Base-by-base conservation (phyloP, 345 rosid genomes). In the Eucalyptus urophylla region DNA sequence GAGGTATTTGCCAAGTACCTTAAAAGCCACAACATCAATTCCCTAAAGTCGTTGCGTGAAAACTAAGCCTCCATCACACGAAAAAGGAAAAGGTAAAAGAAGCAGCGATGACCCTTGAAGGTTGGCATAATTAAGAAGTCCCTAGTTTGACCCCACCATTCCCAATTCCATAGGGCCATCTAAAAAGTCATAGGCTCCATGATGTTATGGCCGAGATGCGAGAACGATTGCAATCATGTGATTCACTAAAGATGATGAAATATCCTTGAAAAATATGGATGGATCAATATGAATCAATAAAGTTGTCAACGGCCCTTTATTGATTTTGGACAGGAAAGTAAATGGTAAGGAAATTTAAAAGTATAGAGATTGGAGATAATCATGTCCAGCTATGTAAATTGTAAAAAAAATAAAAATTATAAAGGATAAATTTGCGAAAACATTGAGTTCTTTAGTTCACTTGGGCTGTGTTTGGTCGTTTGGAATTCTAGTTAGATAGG, bases 401-500 rank as follows among this genome's bases (percentile, higher is more conserved):
- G 2, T 15, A 15, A 50, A 25, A 5, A 29, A 4, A 29, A 29
- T 14, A 14, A 4, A 4, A 12, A 14, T 29, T 4, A n/a, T n/a
- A 65, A 65, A 65, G 5, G 19, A 29, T n/a, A 14, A n/a, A 14
- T 65, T 65, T 65, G 17, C 2, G 1, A 65, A 8, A n/a, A 65
- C 9, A 4, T n/a, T 62, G 17, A 27, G 33, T 29, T 62, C 19
- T 50, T 50, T 8, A 50, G 53, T 50, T 50, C 53, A 6, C 8
- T 15, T 50, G 3, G 53, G 53, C 0, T 50, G 3, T 6, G 8
- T 50, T 50, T 50, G 3, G 8, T 50, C 1, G 1, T 50, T 0
- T 15, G 7, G 8, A 50, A 50, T 50, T 50, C 8, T 15, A 50
- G 8, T 6, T 15, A 50, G 1, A 50, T 50, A 50, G 3, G 0